Percentiles rank a stretch among this genome's conserved stretches.
Conservation (phyloP, 164 flowering plant genomes). For the Nymphaea thermarum region DNA sequence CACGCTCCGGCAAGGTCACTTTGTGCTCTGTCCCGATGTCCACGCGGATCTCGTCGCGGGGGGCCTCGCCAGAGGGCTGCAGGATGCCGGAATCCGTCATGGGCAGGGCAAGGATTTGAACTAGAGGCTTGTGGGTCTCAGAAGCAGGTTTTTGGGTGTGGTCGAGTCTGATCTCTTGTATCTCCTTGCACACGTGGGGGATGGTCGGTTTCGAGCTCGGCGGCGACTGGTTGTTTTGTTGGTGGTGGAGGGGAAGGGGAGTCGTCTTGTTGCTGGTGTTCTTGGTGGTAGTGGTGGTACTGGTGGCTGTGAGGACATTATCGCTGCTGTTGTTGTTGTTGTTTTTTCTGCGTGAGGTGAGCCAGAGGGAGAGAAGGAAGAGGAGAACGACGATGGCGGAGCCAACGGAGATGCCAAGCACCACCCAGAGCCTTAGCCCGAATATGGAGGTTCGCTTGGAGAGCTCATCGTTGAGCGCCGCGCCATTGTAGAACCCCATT, state of each 20-base stretch:
- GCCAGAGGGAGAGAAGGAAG: constrained; percentile 40
- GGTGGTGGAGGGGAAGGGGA: background rate
- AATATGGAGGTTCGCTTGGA: constrained; percentile 43
- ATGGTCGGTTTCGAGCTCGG: constrained; percentile 21
- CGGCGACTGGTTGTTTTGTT: constrained; percentile 16
- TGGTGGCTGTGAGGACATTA: too few species aligned
- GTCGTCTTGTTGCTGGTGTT: constrained; percentile 14
- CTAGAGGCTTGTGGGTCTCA: constrained; percentile 5
- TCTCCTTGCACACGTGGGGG: constrained; percentile 44
- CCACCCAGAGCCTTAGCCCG: constrained; percentile 39
- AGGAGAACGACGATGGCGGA: constrained; percentile 40
- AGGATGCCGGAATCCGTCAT: constrained; percentile 21
- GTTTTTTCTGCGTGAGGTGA: constrained; percentile 22
- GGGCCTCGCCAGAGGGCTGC: constrained; percentile 2
- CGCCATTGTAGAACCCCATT: constrained; percentile 17
- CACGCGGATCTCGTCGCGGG: constrained; percentile 23
- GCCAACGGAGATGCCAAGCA: constrained; percentile 41
- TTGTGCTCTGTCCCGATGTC: constrained; percentile 38
- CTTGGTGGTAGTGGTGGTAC: constrained; percentile 4
- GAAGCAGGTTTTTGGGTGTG: constrained; percentile 8
- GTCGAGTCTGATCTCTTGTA: constrained; percentile 35
- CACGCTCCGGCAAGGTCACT: constrained; percentile 40
- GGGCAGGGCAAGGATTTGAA: constrained; percentile 11
- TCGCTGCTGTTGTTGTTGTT: background rate
- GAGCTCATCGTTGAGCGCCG: constrained; percentile 29